A percentile compares a stretch with the other conserved stretches of the same genome.
Conservation (phyloP, 495 filamentous ascomycete species). For the Symbiotaphrina buchneri region DNA sequence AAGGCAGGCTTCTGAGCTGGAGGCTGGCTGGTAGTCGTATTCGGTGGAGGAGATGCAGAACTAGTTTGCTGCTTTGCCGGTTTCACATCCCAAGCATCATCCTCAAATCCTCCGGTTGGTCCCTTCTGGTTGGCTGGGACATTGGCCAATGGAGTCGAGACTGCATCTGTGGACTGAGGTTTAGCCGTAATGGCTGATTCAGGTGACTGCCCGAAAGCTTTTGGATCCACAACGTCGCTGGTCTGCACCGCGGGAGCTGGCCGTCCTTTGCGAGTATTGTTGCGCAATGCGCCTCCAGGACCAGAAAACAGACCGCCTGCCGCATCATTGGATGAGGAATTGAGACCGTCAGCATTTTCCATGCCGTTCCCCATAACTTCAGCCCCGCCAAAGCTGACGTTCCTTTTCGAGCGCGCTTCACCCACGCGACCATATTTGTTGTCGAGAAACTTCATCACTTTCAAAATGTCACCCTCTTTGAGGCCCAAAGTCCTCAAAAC, state of each 20-base stretch:
- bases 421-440: conserved; percentile 47
- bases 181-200: too few relatives aligned
- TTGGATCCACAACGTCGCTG: conserved; percentile 66
- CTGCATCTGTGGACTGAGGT: conserved; percentile 17
- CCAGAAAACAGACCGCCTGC: conserved; percentile 73
- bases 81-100: conserved; percentile 95
- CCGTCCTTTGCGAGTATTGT: conserved; percentile 88
- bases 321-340: conserved; percentile 16
- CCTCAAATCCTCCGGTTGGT: conserved; percentile 54
- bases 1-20: conserved; percentile 26
- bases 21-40: conserved; percentile 13
- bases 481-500: conserved; percentile 69
- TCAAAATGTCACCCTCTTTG: conserved; percentile 89
- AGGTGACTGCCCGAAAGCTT: conserved; percentile 47
- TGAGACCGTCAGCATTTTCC: conserved; percentile 8
- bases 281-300: conserved; percentile 64
- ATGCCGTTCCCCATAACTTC: conserved; percentile 27
- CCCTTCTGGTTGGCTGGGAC: conserved; percentile 20
- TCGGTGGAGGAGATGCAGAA: conserved; percentile 11
- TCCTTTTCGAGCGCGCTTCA: conserved; percentile 31
- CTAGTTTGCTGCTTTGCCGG: conserved; percentile 41
- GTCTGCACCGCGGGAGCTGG: conserved; percentile 69
- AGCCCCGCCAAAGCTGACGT: conserved; percentile 36
- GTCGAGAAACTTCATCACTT: conserved; percentile 80
- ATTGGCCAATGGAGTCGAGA: conserved; percentile 24